Percentiles rank a stretch among this genome's conserved stretches.
Conservation (phyloP, 2,329 filamentous ascomycete species). For the Knoxdaviesia proteae region DNA sequence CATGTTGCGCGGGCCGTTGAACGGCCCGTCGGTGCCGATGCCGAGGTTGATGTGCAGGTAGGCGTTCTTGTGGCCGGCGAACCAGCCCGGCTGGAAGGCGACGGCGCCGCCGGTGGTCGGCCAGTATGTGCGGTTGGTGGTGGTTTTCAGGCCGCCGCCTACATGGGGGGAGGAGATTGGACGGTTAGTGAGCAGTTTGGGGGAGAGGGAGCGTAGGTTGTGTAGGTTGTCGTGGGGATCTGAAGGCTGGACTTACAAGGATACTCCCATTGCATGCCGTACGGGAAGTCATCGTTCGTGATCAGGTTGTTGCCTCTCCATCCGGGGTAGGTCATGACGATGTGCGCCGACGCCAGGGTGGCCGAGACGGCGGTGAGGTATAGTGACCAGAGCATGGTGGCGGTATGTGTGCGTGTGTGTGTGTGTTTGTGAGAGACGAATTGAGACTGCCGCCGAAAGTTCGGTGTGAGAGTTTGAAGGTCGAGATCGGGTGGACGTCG, state of each 20-base stretch:
- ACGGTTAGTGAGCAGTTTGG: conserved; percentile 3
- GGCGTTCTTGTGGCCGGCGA: conserved; percentile 65
- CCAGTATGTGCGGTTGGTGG: conserved; percentile 79
- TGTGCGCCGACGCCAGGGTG: conserved; percentile 42
- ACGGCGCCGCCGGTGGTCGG: conserved; percentile 73
- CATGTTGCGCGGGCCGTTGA: conserved; percentile 59
- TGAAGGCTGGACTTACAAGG: conserved; percentile 45
- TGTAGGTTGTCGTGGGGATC: neutral
- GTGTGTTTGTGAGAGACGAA: neutral
- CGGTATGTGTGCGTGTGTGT: neutral
- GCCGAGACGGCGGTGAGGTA: conserved; percentile 22
- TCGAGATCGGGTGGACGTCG: too few relatives aligned
- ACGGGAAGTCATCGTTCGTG: conserved; percentile 60
- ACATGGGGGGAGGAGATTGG: conserved; percentile 1
- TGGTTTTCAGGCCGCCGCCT: conserved; percentile 70
- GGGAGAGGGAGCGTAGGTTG: neutral
- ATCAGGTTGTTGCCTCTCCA: conserved; percentile 75
- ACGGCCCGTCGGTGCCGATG: conserved; percentile 46
- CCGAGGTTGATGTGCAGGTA: conserved; percentile 85
- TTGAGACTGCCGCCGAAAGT: too few relatives aligned
- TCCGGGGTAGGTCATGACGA: conserved; percentile 68
- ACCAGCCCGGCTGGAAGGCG: conserved; percentile 87
- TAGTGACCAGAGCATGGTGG: conserved; percentile 24
- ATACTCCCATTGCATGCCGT: conserved; percentile 90
- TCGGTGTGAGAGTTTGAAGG: too few relatives aligned